Conservation (phyloP, 2,329 filamentous ascomycete genomes). For the Akanthomyces dipterigenus region DNA sequence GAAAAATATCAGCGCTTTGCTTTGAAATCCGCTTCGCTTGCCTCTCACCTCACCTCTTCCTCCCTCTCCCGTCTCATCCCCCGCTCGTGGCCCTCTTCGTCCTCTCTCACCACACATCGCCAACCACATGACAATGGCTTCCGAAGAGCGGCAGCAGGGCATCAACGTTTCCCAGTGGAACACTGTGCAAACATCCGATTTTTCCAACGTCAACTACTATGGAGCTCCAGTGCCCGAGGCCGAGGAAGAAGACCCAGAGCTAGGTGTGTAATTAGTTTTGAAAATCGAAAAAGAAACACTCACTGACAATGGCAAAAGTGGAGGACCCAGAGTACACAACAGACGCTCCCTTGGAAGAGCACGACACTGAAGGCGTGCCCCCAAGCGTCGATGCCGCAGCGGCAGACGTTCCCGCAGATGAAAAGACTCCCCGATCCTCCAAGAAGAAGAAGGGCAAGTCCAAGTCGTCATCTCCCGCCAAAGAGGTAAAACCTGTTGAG, state of each 20-base stretch:
- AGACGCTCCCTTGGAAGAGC: conserved; percentile 3
- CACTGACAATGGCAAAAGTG: neutral
- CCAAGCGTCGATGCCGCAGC: neutral
- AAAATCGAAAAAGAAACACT: neutral
- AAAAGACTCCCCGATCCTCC: conserved; percentile 2
- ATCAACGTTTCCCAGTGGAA: neutral
- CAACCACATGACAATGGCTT: conserved; percentile 6
- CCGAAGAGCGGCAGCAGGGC: conserved; percentile 7
- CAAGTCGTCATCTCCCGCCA: neutral
- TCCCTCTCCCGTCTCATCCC: neutral
- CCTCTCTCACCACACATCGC: neutral
- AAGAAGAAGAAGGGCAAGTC: conserved; percentile 17
- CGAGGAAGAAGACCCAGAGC: conserved; percentile 6
- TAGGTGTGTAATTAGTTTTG: neutral
- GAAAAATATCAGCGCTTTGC: neutral
- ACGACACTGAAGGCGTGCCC: conserved; percentile 7
- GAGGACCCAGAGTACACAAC: conserved; percentile 11
- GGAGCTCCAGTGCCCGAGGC: neutral
- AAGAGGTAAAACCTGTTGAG: conserved; percentile 8
- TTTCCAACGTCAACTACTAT: conserved; percentile 4
- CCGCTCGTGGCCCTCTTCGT: neutral
- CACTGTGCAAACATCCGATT: conserved; percentile 2
- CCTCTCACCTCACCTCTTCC: neutral
- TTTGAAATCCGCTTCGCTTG: neutral
- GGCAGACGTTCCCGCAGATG: conserved; percentile 1